Base-by-base conservation (phyloP, 2,329 filamentous ascomycete genomes). In the Escovopsis sp. region DNA sequence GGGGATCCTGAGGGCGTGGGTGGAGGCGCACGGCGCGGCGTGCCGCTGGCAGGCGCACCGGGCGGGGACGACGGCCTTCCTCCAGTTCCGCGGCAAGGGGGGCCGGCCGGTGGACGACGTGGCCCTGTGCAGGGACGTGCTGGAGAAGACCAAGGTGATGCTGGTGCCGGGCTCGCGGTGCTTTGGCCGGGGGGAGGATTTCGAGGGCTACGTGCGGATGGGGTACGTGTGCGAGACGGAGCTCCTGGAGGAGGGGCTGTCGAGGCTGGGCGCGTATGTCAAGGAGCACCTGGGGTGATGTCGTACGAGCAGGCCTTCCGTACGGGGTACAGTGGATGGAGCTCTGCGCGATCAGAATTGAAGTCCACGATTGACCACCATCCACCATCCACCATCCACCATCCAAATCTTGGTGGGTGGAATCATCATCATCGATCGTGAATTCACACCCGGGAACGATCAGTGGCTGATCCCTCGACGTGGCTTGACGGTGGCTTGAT, bases 51-150 rank as follows among this genome's bases (percentile, higher is more conserved):
- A 76, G 4, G 79, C 73, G 53, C 85, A 85, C 2, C 71, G 71
- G 5, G 83, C 81, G 1, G 85, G 84, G 0, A 92, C 83, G 2
- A 88, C 80, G 8, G 79, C 80, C 0, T 82, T 92, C 48, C 58
- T 92, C 38, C 73, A 70, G 46, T 84, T 92, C 43, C 63, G 62
- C 35, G 64, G 66, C 34, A n/a, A n/a, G n/a, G 67, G 69, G 31
- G 72, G 61, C 0, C 62, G 67, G 49, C 66, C 73, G 2, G 67
- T 92, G 1, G 73, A 88, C 46, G 79, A 87, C 41, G 71, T 69
- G n/a, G 63, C 63, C 4, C 79, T 93, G 45, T 88, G 80, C 46
- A 60, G 72, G 45, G 68, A 74, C 48, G 55, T 92, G 26, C 58
- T 83, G 19, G 66, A 75, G 35, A 70, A 76, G 55, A 77, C 69